Percentiles rank a stretch among this genome's conserved stretches.
phyloP scores from a whole-genome alignment of 2,329 filamentous ascomycete species.

The Pyrenophora graminea region DNA sequence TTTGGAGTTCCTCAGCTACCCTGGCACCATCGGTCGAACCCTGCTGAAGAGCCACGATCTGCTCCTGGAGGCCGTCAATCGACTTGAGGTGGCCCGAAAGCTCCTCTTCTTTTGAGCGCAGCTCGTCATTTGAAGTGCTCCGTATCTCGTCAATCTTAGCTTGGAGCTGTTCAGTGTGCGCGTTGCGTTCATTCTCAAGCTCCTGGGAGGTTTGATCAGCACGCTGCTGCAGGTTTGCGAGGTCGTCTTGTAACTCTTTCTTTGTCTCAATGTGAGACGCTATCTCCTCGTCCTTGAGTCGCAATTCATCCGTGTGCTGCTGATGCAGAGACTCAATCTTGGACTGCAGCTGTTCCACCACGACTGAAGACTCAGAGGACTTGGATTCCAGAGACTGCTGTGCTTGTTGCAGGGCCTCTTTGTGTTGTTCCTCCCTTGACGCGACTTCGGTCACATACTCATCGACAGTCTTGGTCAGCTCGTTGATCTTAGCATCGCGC shows the following conservation, averaged over 20 bases:
- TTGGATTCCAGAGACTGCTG: slow-evolving; percentile 33
- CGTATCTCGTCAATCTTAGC: slow-evolving; percentile 37
- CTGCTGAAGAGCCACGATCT: slow-evolving; percentile 40
- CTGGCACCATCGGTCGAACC: slow-evolving; percentile 40
- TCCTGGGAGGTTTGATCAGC: slow-evolving; percentile 35
- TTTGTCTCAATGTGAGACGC: slow-evolving; percentile 27
- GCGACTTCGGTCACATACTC: slow-evolving; percentile 29
- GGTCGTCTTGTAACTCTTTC: slow-evolving; percentile 33
- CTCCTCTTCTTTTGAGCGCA: slow-evolving; percentile 36
- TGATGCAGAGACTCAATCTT: slow-evolving; percentile 37
- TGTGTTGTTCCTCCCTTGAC: slow-evolving; percentile 28
- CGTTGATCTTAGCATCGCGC: slow-evolving; percentile 37
- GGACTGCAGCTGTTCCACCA: slow-evolving; percentile 40
- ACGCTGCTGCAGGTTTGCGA: slow-evolving; percentile 34
- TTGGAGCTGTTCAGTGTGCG: slow-evolving; percentile 30
- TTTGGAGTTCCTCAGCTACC: slow-evolving; percentile 37
- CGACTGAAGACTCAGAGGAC: slow-evolving; percentile 35
- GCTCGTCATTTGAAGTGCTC: slow-evolving; percentile 25
- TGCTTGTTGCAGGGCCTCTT: slow-evolving; percentile 30
- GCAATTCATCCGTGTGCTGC: slow-evolving; percentile 40
- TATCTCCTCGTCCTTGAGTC: slow-evolving; percentile 38
- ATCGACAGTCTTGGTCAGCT: slow-evolving; percentile 33
- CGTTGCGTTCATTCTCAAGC: slow-evolving; percentile 37
- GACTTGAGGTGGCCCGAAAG: slow-evolving; percentile 36
- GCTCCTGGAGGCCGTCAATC: slow-evolving; percentile 40